Percentiles rank a stretch among this genome's conserved stretches.
These are phyloP conservation scores for Gossypium ekmanianum DNA, from an alignment of 345 rosid species.

Conservation along the genomic window DNA sequence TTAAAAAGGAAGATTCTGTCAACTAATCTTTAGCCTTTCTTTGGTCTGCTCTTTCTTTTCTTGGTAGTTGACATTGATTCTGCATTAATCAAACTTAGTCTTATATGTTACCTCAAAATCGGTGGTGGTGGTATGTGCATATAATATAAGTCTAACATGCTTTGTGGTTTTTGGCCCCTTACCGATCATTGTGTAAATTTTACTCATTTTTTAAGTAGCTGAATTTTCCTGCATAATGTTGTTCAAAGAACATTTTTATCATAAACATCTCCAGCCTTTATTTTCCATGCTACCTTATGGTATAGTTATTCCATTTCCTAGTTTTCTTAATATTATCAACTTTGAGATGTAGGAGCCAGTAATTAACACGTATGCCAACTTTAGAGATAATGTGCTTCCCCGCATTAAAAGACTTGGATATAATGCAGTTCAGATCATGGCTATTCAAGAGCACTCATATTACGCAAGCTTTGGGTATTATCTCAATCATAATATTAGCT, in stretches of 20 bases:
- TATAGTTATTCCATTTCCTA: neutral
- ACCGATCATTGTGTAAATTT: neutral
- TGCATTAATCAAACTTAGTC: neutral
- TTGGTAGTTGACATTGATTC: neutral
- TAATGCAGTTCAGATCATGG: constrained; percentile 98
- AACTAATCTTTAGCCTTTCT: neutral
- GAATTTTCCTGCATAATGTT: neutral
- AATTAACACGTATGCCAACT: constrained; percentile 79
- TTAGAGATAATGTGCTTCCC: constrained; percentile 95
- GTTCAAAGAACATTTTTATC: neutral
- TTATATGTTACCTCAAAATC: neutral
- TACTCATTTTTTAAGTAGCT: neutral
- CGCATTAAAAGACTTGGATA: constrained; percentile 91
- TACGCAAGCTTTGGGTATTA: constrained; percentile 96
- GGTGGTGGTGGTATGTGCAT: neutral
- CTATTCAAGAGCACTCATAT: constrained; percentile 95
- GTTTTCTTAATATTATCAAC: constrained; percentile 17
- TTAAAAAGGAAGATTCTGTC: neutral
- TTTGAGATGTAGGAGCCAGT: constrained; percentile 66
- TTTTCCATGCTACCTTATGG: neutral
- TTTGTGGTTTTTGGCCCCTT: neutral
- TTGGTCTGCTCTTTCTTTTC: neutral
- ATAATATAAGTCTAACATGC: neutral
- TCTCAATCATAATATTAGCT: constrained; percentile 8
- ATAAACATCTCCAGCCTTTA: neutral